A percentile compares a stretch with the other conserved stretches of the same genome.
These are phyloP conservation scores for Aspergillaceae sp. DNA, from an alignment of 2,329 filamentous ascomycete genomes.

Conservation along the genomic window DNA sequence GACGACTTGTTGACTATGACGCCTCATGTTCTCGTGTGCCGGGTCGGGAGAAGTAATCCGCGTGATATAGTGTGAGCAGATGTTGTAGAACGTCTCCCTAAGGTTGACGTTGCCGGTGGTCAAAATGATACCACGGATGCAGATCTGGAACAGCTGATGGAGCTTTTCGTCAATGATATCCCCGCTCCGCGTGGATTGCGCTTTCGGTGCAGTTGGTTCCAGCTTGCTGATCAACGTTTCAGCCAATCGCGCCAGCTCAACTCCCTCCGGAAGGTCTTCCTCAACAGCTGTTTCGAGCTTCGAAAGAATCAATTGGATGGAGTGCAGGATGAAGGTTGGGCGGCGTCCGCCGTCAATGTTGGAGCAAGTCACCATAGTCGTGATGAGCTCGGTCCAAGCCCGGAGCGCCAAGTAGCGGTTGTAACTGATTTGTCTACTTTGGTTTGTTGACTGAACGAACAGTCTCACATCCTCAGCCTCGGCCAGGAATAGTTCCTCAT, in stretches of 20 bases:
- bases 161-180: slow-evolving; percentile 81
- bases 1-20: slow-evolving; percentile 57
- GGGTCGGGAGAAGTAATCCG: slow-evolving; percentile 50
- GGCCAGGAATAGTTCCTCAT: slow-evolving; percentile 32
- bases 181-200: slow-evolving; percentile 42
- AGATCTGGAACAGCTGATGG: slow-evolving; percentile 83
- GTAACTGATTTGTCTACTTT: slow-evolving; percentile 27
- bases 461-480: slow-evolving; percentile 32
- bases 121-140: slow-evolving; percentile 67
- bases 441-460: slow-evolving; percentile 35
- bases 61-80: slow-evolving; percentile 76
- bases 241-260: slow-evolving; percentile 68
- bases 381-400: slow-evolving; percentile 76
- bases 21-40: slow-evolving; percentile 38
- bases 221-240: slow-evolving; percentile 51
- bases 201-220: slow-evolving; percentile 25
- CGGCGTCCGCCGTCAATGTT: slow-evolving; percentile 66
- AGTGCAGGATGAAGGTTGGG: slow-evolving; percentile 73
- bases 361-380: slow-evolving; percentile 73
- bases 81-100: slow-evolving; percentile 80
- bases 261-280: slow-evolving; percentile 59
- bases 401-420: slow-evolving; percentile 60
- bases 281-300: slow-evolving; percentile 72
- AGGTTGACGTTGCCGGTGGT: slow-evolving; percentile 62
- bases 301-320: slow-evolving; percentile 77